Evolutionary conservation across 2,329 filamentous ascomycete genomes (phyloP).

Genomic region (Penicillium sp.): DNA sequence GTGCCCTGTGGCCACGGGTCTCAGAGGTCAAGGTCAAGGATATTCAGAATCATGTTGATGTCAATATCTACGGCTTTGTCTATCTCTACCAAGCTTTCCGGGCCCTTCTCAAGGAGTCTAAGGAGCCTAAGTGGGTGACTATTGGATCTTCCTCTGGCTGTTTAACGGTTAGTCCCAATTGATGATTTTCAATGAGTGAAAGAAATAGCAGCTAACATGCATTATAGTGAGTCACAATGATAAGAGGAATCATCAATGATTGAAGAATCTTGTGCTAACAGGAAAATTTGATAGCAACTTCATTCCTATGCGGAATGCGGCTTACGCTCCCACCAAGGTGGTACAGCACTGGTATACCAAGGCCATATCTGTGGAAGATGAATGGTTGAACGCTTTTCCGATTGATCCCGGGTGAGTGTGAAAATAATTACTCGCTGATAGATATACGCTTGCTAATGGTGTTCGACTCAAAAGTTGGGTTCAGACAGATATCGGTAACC

Average conservation of each 20-base stretch:
- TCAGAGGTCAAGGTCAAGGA: slow-evolving; percentile 31
- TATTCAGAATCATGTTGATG: slow-evolving; percentile 16
- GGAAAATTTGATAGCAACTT: neutral
- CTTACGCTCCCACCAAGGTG: slow-evolving; percentile 35
- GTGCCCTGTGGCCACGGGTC: slow-evolving; percentile 26
- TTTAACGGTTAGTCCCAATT: neutral
- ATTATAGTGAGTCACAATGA: neutral
- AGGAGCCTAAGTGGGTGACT: slow-evolving; percentile 32
- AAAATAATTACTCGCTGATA: neutral
- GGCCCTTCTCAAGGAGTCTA: slow-evolving; percentile 31
- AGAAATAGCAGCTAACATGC: neutral
- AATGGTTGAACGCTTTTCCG: slow-evolving; percentile 21
- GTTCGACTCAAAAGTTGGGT: slow-evolving; percentile 13
- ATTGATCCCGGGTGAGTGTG: slow-evolving; percentile 10
- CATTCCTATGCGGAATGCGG: slow-evolving; percentile 9
- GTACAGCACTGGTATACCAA: slow-evolving; percentile 34
- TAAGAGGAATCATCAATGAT: neutral
- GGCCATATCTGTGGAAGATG: slow-evolving; percentile 24
- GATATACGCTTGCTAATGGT: neutral
- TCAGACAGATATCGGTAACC: slow-evolving; percentile 22
- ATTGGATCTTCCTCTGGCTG: slow-evolving; percentile 29
- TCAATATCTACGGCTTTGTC: slow-evolving; percentile 33
- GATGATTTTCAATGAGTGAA: too few relatives aligned
- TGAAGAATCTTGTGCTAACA: neutral
- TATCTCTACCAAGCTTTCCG: slow-evolving; percentile 34